Evolutionary conservation across 2,329 filamentous ascomycete genomes (phyloP), one percentile per base, ranked within the genome.

Genomic region (Botrytis aclada): DNA sequence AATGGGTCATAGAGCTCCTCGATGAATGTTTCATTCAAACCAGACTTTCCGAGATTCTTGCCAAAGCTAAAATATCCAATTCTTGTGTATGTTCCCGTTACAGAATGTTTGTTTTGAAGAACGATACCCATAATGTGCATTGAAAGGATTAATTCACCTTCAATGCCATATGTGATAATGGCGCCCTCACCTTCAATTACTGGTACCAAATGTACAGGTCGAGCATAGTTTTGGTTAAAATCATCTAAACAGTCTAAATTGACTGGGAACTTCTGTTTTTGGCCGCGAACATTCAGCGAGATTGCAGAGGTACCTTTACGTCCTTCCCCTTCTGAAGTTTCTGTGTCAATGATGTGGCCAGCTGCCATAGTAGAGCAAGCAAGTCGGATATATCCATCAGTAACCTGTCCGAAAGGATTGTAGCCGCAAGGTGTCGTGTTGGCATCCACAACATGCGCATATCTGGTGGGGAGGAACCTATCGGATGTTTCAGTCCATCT

Each of bases 401-500:
- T n/a, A 2, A 51, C 25, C 47, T 51, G 47, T 51, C 47, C 47
- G 10, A 51, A 51, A 51, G 25, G 4, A n/a, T 51, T 6, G 4
- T n/a, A 1, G 5, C 47, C 10, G 47, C 6, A 51, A 51, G 25
- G 25, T n/a, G 25, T 51, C 10, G 47, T 51, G 2, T 3, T 1
- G 5, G 47, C 47, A 51, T 51, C 47, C 25, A n/a, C 47, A 51
- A 51, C 47, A 14, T 51, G 25, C 2, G 47, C 47, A 25, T 51
- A n/a, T 25, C 22, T 51, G 10, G 1, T 14, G 14, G n/a, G 4
- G 45, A 45, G 43, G 1, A 0, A 4, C 3, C 4, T 3, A 41
- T 5, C 14, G 20, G 1, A 0, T 22, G 3, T 14, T 14, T 0
- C 0, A 12, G 10, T 4, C 47, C 47, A 51, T 51, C 0, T 2